phyloP scores from a whole-genome alignment of 441 rosid species.

The Hypseocharis bilobata region DNA sequence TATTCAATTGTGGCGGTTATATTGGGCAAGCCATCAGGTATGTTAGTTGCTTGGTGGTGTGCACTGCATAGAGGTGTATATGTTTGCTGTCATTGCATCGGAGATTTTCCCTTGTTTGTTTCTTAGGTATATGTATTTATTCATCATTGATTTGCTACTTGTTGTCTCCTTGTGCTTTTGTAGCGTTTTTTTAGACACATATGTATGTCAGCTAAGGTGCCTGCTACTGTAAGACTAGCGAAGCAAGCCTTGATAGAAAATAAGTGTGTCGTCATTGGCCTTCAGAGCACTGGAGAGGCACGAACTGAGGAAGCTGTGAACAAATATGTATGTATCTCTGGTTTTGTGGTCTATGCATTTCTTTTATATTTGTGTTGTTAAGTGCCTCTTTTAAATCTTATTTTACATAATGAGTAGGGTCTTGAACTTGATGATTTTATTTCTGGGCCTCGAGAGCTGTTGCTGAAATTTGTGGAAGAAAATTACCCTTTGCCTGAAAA shows the following conservation, averaged over 20 bases:
- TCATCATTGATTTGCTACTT: conserved; percentile 11
- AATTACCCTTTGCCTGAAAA: conserved; percentile 90
- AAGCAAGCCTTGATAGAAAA: conserved; percentile 61
- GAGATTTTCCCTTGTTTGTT: neutral
- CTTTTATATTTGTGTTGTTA: conserved; percentile 6
- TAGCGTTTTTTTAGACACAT: conserved; percentile 97
- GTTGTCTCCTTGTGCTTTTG: conserved; percentile 26
- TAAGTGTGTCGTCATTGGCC: conserved; percentile 95
- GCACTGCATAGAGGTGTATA: neutral
- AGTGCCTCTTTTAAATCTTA: conserved; percentile 14
- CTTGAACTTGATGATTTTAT: conserved; percentile 96
- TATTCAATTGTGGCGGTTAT: conserved; percentile 91
- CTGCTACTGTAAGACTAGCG: conserved; percentile 78
- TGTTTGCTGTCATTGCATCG: neutral
- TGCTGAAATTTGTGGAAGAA: conserved; percentile 95
- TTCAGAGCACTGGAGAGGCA: conserved; percentile 99
- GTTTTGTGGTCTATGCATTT: conserved; percentile 17
- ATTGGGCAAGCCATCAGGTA: conserved; percentile 99
- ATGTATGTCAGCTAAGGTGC: conserved; percentile 99
- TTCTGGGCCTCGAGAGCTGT: conserved; percentile 95
- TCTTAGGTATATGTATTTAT: conserved; percentile 9
- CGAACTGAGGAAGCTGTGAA: conserved; percentile 97
- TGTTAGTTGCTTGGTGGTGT: conserved; percentile 20
- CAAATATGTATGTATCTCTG: conserved; percentile 64
- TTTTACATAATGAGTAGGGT: conserved; percentile 42